Evolutionary conservation across 202 grass and related monocot genomes (phyloP).

Genomic region (Elaeis oleifera): DNA sequence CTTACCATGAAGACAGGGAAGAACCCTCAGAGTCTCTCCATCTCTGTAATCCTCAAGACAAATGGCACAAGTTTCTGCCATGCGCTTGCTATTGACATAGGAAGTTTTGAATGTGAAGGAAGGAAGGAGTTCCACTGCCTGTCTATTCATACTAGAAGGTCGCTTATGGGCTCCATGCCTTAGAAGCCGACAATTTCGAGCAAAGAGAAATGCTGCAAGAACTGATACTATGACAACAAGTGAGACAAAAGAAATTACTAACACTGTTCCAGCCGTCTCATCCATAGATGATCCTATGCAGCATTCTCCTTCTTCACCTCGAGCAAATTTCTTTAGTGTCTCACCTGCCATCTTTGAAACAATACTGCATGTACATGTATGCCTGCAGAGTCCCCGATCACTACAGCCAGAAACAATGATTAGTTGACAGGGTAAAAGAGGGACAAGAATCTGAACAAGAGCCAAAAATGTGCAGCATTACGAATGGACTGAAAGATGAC

Average conservation of each 20-base stretch:
- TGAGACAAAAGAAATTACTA: conserved; percentile 82
- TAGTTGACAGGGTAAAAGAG: background rate
- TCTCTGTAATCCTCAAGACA: conserved; percentile 83
- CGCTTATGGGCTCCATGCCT: conserved; percentile 38
- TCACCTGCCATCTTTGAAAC: conserved; percentile 73
- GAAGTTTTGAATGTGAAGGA: conserved; percentile 35
- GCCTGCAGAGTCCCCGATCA: conserved; percentile 62
- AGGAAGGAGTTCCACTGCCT: conserved; percentile 64
- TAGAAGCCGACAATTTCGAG: conserved; percentile 77
- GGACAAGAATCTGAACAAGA: background rate
- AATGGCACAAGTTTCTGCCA: conserved; percentile 55
- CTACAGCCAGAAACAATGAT: conserved; percentile 32
- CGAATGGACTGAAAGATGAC: too few species aligned
- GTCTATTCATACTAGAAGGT: conserved; percentile 51
- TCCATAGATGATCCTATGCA: conserved; percentile 74
- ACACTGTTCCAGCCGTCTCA: conserved; percentile 72
- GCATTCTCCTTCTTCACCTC: conserved; percentile 54
- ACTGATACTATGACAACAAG: conserved; percentile 83
- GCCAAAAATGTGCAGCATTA: background rate
- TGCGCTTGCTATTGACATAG: conserved; percentile 37
- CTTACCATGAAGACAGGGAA: conserved; percentile 86
- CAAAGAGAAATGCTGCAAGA: conserved; percentile 73
- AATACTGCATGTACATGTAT: conserved; percentile 78
- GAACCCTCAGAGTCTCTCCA: conserved; percentile 61
- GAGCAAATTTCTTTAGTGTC: conserved; percentile 57